phyloP scores from a whole-genome alignment of 2,329 filamentous ascomycete genomes.

The Ophidiomyces ophidiicola region DNA sequence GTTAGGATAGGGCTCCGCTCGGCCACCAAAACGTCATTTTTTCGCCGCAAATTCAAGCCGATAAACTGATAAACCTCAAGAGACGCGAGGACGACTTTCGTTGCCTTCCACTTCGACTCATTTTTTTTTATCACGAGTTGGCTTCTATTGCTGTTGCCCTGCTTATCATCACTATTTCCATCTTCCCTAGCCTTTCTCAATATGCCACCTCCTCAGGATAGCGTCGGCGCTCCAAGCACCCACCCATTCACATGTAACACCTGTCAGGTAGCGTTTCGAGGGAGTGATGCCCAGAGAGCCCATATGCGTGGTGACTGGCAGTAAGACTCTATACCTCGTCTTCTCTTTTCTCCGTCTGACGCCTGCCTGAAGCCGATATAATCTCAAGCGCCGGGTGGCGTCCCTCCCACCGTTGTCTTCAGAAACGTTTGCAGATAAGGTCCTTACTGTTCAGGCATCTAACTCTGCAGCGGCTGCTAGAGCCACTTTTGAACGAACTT shows the following conservation, averaged over 20 bases:
- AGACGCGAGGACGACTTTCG: too few species aligned
- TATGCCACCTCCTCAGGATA: constrained; percentile 8
- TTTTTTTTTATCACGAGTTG: neutral
- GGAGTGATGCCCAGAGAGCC: constrained; percentile 78
- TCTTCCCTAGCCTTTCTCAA: neutral
- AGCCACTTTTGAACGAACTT: constrained; percentile 75
- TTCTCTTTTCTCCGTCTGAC: constrained; percentile 6
- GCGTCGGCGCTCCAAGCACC: constrained; percentile 30
- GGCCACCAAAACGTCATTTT: constrained; percentile 11
- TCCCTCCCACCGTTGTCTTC: constrained; percentile 66
- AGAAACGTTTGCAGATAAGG: constrained; percentile 90
- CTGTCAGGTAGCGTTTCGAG: constrained; percentile 91
- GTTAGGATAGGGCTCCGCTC: constrained; percentile 1
- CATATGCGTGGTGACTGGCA: constrained; percentile 99
- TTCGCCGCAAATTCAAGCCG: constrained; percentile 8
- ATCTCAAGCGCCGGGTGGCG: constrained; percentile 62
- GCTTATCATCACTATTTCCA: neutral
- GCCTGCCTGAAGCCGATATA: constrained; percentile 58
- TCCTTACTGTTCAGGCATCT: constrained; percentile 75
- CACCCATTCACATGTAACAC: constrained; percentile 98
- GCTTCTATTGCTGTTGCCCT: neutral
- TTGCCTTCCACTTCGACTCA: too few species aligned
- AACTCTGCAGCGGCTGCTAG: constrained; percentile 75
- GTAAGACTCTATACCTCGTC: constrained; percentile 43
- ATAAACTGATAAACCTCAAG: constrained; percentile 4